Evolutionary conservation across 371 early-diverging fungal genomes (phyloP).

Genomic region (Blyttiomyces sp.): DNA sequence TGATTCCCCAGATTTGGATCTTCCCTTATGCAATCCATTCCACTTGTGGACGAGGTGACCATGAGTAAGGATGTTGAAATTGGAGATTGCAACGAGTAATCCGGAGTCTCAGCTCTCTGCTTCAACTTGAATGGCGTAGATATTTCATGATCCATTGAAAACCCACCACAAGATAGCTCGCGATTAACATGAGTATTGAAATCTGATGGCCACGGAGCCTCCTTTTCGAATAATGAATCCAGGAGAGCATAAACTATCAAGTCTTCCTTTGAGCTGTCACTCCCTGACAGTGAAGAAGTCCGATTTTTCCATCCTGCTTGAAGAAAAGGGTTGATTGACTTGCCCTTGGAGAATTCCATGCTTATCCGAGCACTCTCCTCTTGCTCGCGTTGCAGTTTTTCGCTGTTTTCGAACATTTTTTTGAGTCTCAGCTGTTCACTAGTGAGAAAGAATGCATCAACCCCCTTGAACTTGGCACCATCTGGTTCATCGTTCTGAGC

Average conservation of each 20-base stretch:
- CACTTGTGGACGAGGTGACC: no score
- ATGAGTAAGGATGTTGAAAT: no score
- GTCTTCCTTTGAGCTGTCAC: neutral
- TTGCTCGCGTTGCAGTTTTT: constrained; percentile 1
- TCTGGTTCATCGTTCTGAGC: neutral
- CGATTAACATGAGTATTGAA: constrained; percentile 4
- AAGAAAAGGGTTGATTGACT: constrained; percentile 15
- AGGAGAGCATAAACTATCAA: neutral
- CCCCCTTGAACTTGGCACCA: no score
- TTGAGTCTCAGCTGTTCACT: neutral
- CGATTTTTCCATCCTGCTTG: constrained; percentile 1
- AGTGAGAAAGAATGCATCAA: constrained; percentile 15
- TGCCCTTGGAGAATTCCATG: constrained; percentile 18
- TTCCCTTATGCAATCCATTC: no score
- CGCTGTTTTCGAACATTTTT: constrained; percentile 7
- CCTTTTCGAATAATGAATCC: neutral
- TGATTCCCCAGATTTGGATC: no score
- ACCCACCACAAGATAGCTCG: neutral
- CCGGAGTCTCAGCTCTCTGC: no score
- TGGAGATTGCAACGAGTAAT: no score
- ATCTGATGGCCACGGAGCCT: neutral
- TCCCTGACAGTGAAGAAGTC: neutral
- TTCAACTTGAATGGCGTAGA: no score
- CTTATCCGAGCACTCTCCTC: constrained; percentile 7
- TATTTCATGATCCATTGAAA: neutral